Base-by-base conservation (phyloP, 2,329 filamentous ascomycete genomes). In the Cytospora paraplurivora region DNA sequence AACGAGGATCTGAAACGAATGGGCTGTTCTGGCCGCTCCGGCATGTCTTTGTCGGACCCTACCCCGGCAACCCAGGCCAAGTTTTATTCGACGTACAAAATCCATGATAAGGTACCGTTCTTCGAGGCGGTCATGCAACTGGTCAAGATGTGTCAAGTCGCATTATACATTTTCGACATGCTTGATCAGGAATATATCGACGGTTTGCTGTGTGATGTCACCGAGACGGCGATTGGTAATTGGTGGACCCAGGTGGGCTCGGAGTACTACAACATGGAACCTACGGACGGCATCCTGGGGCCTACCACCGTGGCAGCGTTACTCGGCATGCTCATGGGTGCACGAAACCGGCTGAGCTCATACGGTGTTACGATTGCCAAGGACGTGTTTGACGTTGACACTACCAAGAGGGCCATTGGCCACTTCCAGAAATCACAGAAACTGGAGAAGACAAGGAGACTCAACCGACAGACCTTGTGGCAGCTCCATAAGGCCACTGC, bases 181-280 rank as follows among this genome's bases (percentile, higher is more conserved):
- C 80, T 98, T 7, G 88, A 91, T n/a, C 84, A 89, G 35, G 91
- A 93, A 68, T 98, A 96, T 73, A 91, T 92, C 8, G 95, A 99
- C 71, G 95, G 95, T 0, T 78, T 97, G 32, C 83, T 99, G 3
- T 99, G 95, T 74, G 95, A 99, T 77, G 82, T 95, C 51, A 98
- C 95, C 0, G 95, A 99, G 74, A 88, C 85, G 66, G 92, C 93
- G 1, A 87, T 98, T 70, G 89, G 88, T 66, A 91, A 97, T 74
- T 99, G 95, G 95, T 98, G 95, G 95, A 88, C 91, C 1, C 92
- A 97, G 71, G 89, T 97, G 65, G 95, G 95, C 1, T 89, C 88
- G 0, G 94, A 98, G 68, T 89, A 95, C 71, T 97, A 94, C 79
- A 96, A 94, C 62, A 86, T 93, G 38, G 95, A 98, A 75, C 94